Evolutionary conservation across 2,329 filamentous ascomycete species (phyloP).

Genomic region (Cercospora sp.): DNA sequence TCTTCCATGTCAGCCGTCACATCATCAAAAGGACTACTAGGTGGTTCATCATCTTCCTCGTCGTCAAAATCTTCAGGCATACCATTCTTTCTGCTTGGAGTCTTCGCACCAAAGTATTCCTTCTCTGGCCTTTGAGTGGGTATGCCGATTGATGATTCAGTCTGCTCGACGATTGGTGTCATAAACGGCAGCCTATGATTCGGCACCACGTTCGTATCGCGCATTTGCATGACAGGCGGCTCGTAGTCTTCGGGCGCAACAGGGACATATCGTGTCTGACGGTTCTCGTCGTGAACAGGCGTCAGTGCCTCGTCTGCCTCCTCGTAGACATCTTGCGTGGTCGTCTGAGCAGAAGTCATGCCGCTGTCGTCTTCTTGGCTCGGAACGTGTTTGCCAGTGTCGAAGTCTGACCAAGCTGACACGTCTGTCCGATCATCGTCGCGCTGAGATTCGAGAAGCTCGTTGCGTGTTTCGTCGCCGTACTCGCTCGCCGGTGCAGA

Average conservation of each 20-base stretch:
- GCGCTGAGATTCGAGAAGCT: slow-evolving; percentile 47
- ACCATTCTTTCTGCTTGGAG: slow-evolving; percentile 64
- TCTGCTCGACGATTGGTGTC: slow-evolving; percentile 96
- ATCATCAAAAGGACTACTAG: slow-evolving; percentile 72
- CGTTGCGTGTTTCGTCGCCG: slow-evolving; percentile 60
- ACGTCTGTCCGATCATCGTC: slow-evolving; percentile 48
- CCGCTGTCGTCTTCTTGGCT: slow-evolving; percentile 43
- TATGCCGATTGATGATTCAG: slow-evolving; percentile 78
- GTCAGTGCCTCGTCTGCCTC: slow-evolving; percentile 45
- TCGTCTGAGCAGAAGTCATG: slow-evolving; percentile 36
- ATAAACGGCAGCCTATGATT: slow-evolving; percentile 96
- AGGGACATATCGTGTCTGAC: slow-evolving; percentile 69
- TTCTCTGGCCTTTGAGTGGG: slow-evolving; percentile 58
- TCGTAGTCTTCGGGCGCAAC: slow-evolving; percentile 85
- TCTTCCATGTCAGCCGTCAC: slow-evolving; percentile 54
- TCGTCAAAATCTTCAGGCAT: slow-evolving; percentile 41
- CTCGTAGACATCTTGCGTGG: slow-evolving; percentile 40
- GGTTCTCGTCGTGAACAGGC: slow-evolving; percentile 46
- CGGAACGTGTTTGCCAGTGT: slow-evolving; percentile 69
- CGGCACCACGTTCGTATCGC: slow-evolving; percentile 74
- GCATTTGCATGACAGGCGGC: slow-evolving; percentile 70
- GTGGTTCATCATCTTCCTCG: slow-evolving; percentile 50
- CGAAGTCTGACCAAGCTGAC: slow-evolving; percentile 89
- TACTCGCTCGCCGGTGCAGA: slow-evolving; percentile 65
- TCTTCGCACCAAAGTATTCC: slow-evolving; percentile 67